Percentiles rank a stretch among this genome's conserved stretches.
These are phyloP conservation scores for Suhomyces choctaworum DNA, from an alignment of 1,139 yeast genomes.

Conservation along the genomic window DNA sequence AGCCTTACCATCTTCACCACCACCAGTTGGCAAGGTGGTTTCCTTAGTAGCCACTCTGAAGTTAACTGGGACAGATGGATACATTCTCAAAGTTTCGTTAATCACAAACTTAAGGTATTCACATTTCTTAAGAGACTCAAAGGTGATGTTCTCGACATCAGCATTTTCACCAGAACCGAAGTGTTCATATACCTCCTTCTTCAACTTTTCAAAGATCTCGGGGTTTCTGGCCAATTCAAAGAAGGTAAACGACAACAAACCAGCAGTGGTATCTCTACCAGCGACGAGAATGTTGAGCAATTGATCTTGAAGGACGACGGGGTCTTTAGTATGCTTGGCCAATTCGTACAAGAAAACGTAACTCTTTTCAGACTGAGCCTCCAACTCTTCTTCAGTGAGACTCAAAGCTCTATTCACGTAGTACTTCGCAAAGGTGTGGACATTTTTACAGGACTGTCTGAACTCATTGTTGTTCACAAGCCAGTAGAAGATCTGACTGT, in stretches of 20 bases:
- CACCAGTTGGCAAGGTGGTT: slow-evolving; percentile 29
- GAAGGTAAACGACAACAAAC: slow-evolving; percentile 48
- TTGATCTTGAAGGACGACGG: slow-evolving; percentile 51
- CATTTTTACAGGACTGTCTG: slow-evolving; percentile 27
- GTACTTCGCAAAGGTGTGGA: slow-evolving; percentile 36
- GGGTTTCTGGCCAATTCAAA: slow-evolving; percentile 50
- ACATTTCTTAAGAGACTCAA: slow-evolving; percentile 27
- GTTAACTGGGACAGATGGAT: slow-evolving; percentile 30
- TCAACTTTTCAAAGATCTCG: slow-evolving; percentile 37
- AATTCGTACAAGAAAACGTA: slow-evolving; percentile 53
- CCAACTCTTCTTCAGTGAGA: slow-evolving; percentile 31
- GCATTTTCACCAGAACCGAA: slow-evolving; percentile 32
- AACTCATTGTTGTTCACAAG: slow-evolving; percentile 35
- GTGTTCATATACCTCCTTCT: slow-evolving; percentile 33
- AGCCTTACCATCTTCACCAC: slow-evolving; percentile 21
- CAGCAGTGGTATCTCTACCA: slow-evolving; percentile 62
- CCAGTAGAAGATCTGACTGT: slow-evolving; percentile 37
- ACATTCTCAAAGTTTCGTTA: slow-evolving; percentile 27
- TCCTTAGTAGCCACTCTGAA: slow-evolving; percentile 25
- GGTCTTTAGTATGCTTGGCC: slow-evolving; percentile 51
- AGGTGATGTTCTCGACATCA: slow-evolving; percentile 19
- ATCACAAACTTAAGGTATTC: slow-evolving; percentile 28
- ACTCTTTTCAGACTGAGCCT: slow-evolving; percentile 36
- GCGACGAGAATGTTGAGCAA: slow-evolving; percentile 53
- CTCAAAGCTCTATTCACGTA: slow-evolving; percentile 24